Evolutionary conservation across 1,284 basidiomycete genomes (phyloP).

Genomic region (Leccinum fuscescens): DNA sequence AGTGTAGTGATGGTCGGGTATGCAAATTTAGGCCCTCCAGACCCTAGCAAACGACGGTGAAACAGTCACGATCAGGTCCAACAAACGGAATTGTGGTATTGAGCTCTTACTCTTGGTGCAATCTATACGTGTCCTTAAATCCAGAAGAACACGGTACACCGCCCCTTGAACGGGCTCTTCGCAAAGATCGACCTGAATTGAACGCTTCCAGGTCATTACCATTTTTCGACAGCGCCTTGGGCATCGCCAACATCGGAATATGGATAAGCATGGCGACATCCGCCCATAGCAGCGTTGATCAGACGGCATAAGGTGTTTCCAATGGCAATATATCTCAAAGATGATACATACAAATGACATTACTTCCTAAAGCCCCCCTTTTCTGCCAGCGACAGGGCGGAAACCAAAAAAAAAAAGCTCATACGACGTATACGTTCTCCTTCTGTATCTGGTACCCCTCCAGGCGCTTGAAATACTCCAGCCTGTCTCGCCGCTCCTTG

Average conservation of each 20-base stretch:
- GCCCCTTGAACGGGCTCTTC: too few relatives aligned
- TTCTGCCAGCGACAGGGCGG: background rate
- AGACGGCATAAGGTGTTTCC: background rate
- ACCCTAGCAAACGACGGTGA: too few relatives aligned
- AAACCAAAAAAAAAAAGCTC: conserved; percentile 20
- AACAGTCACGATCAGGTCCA: too few relatives aligned
- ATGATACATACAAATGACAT: conserved; percentile 20
- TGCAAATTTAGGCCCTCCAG: too few relatives aligned
- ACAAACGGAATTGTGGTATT: too few relatives aligned
- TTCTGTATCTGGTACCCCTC: conserved; percentile 53
- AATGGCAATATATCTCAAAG: conserved; percentile 4
- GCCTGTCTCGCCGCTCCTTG: conserved; percentile 47
- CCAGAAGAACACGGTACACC: too few relatives aligned
- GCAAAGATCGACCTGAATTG: too few relatives aligned
- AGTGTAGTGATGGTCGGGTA: too few relatives aligned
- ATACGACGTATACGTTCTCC: conserved; percentile 61
- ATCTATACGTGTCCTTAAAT: too few relatives aligned
- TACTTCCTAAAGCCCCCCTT: background rate
- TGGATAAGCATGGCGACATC: background rate
- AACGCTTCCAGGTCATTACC: too few relatives aligned
- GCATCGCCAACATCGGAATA: background rate
- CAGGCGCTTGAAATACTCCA: conserved; percentile 56
- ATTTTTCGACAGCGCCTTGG: too few relatives aligned
- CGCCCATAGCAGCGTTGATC: background rate
- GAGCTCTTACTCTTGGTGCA: too few relatives aligned